Conservation (phyloP, 441 rosid genomes). For the Populus hybrid region DNA sequence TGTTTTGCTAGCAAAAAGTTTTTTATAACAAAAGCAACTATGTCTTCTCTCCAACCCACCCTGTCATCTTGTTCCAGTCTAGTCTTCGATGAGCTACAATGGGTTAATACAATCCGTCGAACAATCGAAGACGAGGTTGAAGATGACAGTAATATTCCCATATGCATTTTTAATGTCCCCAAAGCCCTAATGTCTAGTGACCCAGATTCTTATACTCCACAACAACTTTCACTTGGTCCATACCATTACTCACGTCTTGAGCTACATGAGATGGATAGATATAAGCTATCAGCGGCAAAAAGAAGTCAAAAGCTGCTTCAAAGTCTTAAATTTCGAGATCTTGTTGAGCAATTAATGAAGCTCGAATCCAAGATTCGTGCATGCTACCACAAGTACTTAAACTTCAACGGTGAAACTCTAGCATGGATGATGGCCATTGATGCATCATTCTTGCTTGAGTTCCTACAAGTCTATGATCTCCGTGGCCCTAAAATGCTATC, state of each 20-base stretch:
- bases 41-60: not conserved
- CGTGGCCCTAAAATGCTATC: too few relatives aligned
- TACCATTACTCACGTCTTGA: slow-evolving; percentile 6
- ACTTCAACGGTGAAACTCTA: not conserved
- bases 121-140: not conserved
- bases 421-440: too few relatives aligned
- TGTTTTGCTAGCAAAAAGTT: too few relatives aligned
- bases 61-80: not conserved
- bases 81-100: not conserved
- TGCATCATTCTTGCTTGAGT: too few relatives aligned
- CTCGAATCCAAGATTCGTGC: not conserved
- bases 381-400: not conserved
- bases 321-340: slow-evolving; percentile 24
- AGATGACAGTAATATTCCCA: not conserved
- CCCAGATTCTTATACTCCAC: not conserved
- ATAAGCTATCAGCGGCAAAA: slow-evolving; percentile 30
- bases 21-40: not conserved
- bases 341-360: not conserved
- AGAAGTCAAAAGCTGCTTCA: slow-evolving; percentile 31
- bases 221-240: not conserved
- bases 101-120: not conserved
- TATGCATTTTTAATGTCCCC: not conserved
- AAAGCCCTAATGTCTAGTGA: not conserved
- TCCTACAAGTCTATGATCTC: too few relatives aligned
- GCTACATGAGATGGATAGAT: not conserved